A percentile compares a stretch with the other conserved stretches of the same genome.
These are phyloP conservation scores for Dendrothele bispora DNA, from an alignment of 768 basidiomycete genomes.

Conservation along the genomic window DNA sequence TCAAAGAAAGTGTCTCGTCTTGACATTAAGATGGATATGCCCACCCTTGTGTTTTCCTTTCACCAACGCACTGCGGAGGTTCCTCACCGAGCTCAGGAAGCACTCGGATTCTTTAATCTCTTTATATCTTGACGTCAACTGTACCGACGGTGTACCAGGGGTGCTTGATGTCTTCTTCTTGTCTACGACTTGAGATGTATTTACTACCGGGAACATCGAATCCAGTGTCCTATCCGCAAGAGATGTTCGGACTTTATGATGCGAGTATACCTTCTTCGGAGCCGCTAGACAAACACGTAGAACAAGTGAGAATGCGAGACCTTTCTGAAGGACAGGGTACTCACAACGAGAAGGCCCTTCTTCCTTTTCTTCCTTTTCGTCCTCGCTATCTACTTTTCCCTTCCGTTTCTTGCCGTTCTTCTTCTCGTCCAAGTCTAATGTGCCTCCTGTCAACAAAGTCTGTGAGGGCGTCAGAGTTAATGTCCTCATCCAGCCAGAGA, in stretches of 20 bases:
- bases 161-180: neutral
- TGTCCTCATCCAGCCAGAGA: neutral
- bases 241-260: slow-evolving; percentile 93
- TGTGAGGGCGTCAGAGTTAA: slow-evolving; percentile 20
- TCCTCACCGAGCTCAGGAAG: slow-evolving; percentile 70
- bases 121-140: slow-evolving; percentile 28
- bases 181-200: slow-evolving; percentile 45
- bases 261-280: slow-evolving; percentile 61
- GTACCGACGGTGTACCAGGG: slow-evolving; percentile 12
- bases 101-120: slow-evolving; percentile 79
- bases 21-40: slow-evolving; percentile 18
- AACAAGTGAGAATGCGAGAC: slow-evolving; percentile 1
- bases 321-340: neutral
- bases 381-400: slow-evolving; percentile 33
- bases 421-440: slow-evolving; percentile 28
- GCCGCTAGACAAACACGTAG: slow-evolving; percentile 7
- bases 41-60: slow-evolving; percentile 72
- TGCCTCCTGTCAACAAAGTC: slow-evolving; percentile 62
- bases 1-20: neutral
- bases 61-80: slow-evolving; percentile 56
- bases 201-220: slow-evolving; percentile 83
- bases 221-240: slow-evolving; percentile 87
- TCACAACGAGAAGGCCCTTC: slow-evolving; percentile 25
- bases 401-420: slow-evolving; percentile 34
- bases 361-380: slow-evolving; percentile 22